Conservation (phyloP, 225 moss, liverwort and hornwort genomes). For the Asterella californica region DNA sequence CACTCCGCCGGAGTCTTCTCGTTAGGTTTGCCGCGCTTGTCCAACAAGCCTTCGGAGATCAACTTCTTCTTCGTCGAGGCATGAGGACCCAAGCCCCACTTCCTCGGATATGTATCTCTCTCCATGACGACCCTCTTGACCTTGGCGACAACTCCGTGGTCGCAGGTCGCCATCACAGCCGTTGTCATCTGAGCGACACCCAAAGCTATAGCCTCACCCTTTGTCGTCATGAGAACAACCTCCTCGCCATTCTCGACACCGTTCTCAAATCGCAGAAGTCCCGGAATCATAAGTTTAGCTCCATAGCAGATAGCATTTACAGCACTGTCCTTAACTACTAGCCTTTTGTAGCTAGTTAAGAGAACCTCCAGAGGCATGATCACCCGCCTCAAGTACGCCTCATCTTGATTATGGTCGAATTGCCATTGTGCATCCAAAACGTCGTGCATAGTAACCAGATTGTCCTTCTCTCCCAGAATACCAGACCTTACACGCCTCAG, state of each 20-base stretch:
- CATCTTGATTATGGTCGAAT: conserved; percentile 87
- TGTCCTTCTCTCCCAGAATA: conserved; percentile 93
- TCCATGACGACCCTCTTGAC: conserved; percentile 97
- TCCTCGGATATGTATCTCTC: conserved; percentile 86
- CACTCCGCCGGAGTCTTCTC: conserved; percentile 92
- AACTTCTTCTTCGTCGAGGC: conserved; percentile 94
- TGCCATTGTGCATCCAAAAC: conserved; percentile 96
- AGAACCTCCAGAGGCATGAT: conserved; percentile 97
- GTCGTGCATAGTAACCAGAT: conserved; percentile 95
- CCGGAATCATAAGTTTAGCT: conserved; percentile 94
- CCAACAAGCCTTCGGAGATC: conserved; percentile 72
- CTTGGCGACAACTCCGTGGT: conserved; percentile 90
- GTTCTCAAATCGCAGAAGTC: conserved; percentile 75
- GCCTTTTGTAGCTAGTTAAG: conserved; percentile 81
- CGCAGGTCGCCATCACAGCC: conserved; percentile 94
- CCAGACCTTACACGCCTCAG: conserved; percentile 87
- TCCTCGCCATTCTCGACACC: conserved; percentile 87
- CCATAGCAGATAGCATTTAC: conserved; percentile 98
- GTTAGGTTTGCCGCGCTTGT: conserved; percentile 91
- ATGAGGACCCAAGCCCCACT: conserved; percentile 89
- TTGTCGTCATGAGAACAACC: conserved; percentile 91
- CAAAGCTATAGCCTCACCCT: conserved; percentile 89
- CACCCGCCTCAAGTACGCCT: conserved; percentile 77
- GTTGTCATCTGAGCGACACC: conserved; percentile 91
- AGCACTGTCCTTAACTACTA: conserved; percentile 91